Percentiles rank a stretch among this genome's conserved stretches.
Evolutionary conservation across 192 early-diverging fungal species (phyloP).

Genomic region (Allomyces macrogynus): DNA sequence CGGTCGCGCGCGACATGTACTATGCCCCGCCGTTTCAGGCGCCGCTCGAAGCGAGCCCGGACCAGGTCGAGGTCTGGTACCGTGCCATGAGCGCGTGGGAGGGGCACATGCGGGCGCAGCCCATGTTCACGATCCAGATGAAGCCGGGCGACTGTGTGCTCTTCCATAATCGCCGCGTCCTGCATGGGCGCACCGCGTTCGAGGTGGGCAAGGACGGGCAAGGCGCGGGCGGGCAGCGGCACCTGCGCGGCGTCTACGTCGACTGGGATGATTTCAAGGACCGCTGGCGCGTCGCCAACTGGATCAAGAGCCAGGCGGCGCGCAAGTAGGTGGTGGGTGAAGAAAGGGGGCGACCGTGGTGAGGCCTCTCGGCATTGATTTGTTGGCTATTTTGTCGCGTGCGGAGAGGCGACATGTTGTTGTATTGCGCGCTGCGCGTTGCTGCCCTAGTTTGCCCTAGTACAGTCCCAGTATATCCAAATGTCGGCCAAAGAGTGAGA

Average conservation of each 20-base stretch:
- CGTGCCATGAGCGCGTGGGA: not conserved
- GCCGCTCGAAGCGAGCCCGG: conserved; percentile 1
- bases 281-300: conserved; percentile 6
- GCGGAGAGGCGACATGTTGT: too few relatives aligned
- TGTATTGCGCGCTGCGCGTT: too few relatives aligned
- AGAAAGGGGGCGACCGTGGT: too few relatives aligned
- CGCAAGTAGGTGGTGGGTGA: too few relatives aligned
- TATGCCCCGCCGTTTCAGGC: conserved; percentile 6
- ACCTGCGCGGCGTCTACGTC: conserved; percentile 16
- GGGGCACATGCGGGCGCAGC: not conserved
- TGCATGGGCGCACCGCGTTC: conserved; percentile 5
- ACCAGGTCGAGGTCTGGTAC: conserved; percentile 5
- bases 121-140: not conserved
- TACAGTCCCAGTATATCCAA: too few relatives aligned
- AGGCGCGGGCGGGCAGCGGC: not conserved
- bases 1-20: not conserved
- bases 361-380: too few relatives aligned
- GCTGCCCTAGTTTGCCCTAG: too few relatives aligned
- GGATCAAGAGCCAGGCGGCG: too few relatives aligned
- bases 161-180: conserved; percentile 3
- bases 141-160: conserved; percentile 1
- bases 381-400: too few relatives aligned
- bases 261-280: conserved; percentile 34
- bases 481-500: too few relatives aligned
- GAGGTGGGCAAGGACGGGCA: not conserved